These are phyloP conservation scores for Eucalyptus sp. DNA, from an alignment of 345 rosid genomes.

Conservation along the genomic window DNA sequence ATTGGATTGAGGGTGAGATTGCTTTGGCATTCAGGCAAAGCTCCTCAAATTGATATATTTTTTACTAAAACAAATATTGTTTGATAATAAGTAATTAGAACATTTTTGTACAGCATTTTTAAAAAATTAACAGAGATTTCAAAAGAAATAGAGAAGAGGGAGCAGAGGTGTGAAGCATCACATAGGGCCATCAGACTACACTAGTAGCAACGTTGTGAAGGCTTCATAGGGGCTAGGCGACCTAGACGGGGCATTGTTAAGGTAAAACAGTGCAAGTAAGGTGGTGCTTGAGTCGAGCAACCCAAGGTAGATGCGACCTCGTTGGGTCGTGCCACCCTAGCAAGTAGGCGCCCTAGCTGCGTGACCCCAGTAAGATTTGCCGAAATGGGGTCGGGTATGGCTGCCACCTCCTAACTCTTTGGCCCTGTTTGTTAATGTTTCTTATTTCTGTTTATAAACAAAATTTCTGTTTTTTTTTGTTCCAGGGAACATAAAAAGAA, in stretches of 20 bases:
- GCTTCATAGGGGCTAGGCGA: neutral
- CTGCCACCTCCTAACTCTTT: neutral
- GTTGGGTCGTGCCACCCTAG: neutral
- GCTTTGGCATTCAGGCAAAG: neutral
- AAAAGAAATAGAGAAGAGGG: neutral
- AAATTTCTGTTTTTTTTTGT: no score
- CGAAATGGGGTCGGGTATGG: neutral
- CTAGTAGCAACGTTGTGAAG: neutral
- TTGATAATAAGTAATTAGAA: neutral
- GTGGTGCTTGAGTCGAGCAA: neutral
- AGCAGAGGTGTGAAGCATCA: neutral
- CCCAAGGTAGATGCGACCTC: neutral
- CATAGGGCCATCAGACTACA: no score
- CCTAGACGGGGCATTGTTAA: neutral
- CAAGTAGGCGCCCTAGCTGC: accelerated
- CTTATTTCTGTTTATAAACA: no score
- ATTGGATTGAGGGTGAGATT: neutral
- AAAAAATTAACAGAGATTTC: neutral
- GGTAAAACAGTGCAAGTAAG: neutral
- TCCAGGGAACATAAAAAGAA: no score
- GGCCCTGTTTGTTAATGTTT: no score
- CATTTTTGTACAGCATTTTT: no score
- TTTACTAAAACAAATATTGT: neutral
- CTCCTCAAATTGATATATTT: neutral
- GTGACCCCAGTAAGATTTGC: neutral